Base-by-base conservation (phyloP, 306 rosid species). In the Vicia villosa region DNA sequence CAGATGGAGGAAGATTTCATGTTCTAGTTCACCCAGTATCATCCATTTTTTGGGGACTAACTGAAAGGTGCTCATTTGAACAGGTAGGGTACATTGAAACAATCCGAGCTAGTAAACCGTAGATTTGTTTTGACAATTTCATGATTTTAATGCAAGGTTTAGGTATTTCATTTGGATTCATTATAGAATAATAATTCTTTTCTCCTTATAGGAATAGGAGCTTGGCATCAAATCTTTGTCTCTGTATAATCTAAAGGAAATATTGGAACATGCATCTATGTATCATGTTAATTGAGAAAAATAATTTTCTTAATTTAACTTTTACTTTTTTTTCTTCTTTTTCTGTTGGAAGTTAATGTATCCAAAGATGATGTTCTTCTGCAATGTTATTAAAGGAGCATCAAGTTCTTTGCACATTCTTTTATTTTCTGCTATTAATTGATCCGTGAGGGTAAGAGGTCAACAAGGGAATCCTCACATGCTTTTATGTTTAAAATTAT, bases 201-300 rank as follows among this genome's bases (percentile, higher is more conserved):
- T 34, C 16, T 26, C 30, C 36, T 30, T 12, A 11, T 10, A 28
- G 46, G 46, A 43, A 28, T 16, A 58, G 49, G 68, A 58, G 5
- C 30, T 3, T 10, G 36, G 51, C 42, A 43, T 15, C 70, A 43
- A 43, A 65, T 28, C 22, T 6, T 19, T 63, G 10, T 38, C 42
- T 58, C 64, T 11, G 28, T 37, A 34, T 15, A 30, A 32, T 59
- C 14, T 60, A 60, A 60, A 17, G 66, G 68, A 57, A 58, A 52
- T 26, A 6, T 57, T 45, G 62, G 26, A 49, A 34, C 14, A 49
- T 72, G 69, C 26, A 34, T 17, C 22, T 26, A 5, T 57, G 32
- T 49, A 51, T 22, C 40, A 21, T 73, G 55, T 50, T 24, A 43
- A 72, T 61, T 32, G 61, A 68, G 36, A 22, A 41, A 42, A 56